A percentile compares a stretch with the other conserved stretches of the same genome.
Conservation (phyloP, 768 basidiomycete genomes). For the Epithele typhae region DNA sequence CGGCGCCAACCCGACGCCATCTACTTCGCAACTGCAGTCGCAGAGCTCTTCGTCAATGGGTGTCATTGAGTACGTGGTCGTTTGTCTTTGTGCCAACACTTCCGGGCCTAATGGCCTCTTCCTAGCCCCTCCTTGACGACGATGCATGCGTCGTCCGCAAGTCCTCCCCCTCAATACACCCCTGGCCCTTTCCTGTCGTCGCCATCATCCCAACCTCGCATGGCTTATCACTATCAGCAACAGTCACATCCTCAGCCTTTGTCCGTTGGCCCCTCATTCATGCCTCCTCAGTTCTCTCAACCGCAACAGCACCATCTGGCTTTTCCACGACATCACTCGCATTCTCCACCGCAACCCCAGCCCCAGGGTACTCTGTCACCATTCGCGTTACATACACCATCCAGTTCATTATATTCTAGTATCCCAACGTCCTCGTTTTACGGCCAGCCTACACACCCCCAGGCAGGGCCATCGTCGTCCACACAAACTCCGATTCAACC, state of each 20-base stretch:
- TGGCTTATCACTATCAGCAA: conserved; percentile 36
- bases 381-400: conserved; percentile 59
- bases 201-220: conserved; percentile 31
- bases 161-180: conserved; percentile 41
- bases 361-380: conserved; percentile 68
- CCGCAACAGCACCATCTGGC: conserved; percentile 22
- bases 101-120: conserved; percentile 1
- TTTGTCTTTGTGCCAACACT: too few relatives aligned
- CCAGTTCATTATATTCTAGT: conserved; percentile 25
- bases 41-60: conserved; percentile 41
- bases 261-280: conserved; percentile 35
- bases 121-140: conserved; percentile 57
- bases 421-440: conserved; percentile 37
- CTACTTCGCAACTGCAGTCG: conserved; percentile 27
- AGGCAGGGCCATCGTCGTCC: conserved; percentile 23
- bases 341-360: conserved; percentile 22
- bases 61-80: conserved; percentile 63
- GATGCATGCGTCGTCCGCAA: conserved; percentile 44
- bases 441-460: conserved; percentile 30
- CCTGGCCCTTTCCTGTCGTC: conserved; percentile 30
- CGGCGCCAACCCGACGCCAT: conserved; percentile 55
- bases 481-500: conserved; percentile 6
- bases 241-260: too few relatives aligned
- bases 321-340: conserved; percentile 7
- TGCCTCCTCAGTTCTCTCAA: conserved; percentile 28